A percentile compares a stretch with the other conserved stretches of the same genome.
Evolutionary conservation across 2,329 filamentous ascomycete species (phyloP).

Genomic region (Lachnellula occidentalis): DNA sequence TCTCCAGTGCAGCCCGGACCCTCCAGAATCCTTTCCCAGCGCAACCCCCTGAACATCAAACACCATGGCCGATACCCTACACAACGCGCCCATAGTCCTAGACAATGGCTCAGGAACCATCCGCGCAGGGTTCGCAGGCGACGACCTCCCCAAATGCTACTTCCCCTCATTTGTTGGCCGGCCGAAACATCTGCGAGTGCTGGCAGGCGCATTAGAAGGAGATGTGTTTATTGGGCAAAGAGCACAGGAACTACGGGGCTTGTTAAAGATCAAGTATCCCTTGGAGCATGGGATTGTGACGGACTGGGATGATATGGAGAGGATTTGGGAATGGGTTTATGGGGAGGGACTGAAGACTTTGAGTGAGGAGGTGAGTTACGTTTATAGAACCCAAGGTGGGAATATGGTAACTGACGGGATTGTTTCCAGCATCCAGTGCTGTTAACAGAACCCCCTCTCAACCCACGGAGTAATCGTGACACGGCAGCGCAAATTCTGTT

Average conservation of each 20-base stretch:
- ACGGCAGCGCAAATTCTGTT: conserved; percentile 96
- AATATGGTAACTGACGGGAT: conserved; percentile 5
- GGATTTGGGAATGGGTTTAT: conserved; percentile 98
- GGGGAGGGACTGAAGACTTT: conserved; percentile 92
- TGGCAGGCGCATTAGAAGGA: conserved; percentile 93
- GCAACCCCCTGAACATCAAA: background rate
- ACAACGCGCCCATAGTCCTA: conserved; percentile 97
- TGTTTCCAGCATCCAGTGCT: conserved; percentile 76
- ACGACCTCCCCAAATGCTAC: conserved; percentile 92
- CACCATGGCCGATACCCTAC: conserved; percentile 64
- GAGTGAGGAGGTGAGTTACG: conserved; percentile 75
- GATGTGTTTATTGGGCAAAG: conserved; percentile 95
- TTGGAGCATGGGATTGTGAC: conserved; percentile 97
- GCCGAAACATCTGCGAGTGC: conserved; percentile 88
- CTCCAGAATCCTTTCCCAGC: background rate
- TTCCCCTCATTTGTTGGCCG: conserved; percentile 97
- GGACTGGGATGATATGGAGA: conserved; percentile 99
- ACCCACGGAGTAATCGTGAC: conserved; percentile 92
- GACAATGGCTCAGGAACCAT: conserved; percentile 99
- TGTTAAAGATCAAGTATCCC: conserved; percentile 94
- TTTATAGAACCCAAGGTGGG: background rate
- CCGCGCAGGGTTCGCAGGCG: conserved; percentile 91
- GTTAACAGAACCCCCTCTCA: conserved; percentile 90
- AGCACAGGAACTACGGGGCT: conserved; percentile 78
- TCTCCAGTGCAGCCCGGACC: too few relatives aligned